phyloP scores from a whole-genome alignment of 305 asterid species.

The Fraxinus baroniana region DNA sequence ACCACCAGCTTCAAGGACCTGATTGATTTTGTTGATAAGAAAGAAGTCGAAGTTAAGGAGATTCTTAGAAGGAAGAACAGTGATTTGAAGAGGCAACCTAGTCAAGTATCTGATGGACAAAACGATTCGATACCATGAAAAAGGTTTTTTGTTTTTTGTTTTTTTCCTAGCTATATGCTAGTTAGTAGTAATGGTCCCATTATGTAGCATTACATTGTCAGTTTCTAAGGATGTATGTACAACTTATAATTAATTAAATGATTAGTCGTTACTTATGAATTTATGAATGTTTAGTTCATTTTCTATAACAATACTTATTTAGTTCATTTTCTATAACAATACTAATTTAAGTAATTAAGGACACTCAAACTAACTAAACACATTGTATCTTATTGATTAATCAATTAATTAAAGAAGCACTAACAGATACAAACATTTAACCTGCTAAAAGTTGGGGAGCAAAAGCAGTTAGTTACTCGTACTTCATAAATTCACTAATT shows the following conservation, averaged over 20 bases:
- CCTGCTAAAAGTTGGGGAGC: too few species aligned
- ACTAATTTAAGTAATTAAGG: background rate
- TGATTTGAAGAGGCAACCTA: constrained; percentile 24
- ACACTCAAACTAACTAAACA: background rate
- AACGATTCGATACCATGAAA: constrained; percentile 18
- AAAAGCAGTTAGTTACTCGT: background rate
- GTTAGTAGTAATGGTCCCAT: background rate
- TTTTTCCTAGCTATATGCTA: background rate
- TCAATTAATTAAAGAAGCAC: too few species aligned
- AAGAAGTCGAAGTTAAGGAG: constrained; percentile 51
- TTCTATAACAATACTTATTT: background rate
- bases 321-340: background rate
- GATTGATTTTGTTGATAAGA: constrained; percentile 46
- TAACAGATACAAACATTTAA: too few species aligned
- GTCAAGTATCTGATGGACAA: constrained; percentile 31
- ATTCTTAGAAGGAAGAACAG: constrained; percentile 33
- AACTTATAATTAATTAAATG: background rate
- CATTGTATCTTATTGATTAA: too few species aligned
- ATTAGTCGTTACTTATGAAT: background rate
- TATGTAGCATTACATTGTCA: background rate
- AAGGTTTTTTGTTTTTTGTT: background rate
- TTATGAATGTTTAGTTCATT: background rate
- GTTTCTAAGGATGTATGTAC: background rate
- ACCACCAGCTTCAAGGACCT: constrained; percentile 44
- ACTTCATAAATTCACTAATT: background rate